Evolutionary conservation across 2,329 filamentous ascomycete genomes (phyloP), one percentile per base, ranked within the genome.

Genomic region (Fulvia fulva): DNA sequence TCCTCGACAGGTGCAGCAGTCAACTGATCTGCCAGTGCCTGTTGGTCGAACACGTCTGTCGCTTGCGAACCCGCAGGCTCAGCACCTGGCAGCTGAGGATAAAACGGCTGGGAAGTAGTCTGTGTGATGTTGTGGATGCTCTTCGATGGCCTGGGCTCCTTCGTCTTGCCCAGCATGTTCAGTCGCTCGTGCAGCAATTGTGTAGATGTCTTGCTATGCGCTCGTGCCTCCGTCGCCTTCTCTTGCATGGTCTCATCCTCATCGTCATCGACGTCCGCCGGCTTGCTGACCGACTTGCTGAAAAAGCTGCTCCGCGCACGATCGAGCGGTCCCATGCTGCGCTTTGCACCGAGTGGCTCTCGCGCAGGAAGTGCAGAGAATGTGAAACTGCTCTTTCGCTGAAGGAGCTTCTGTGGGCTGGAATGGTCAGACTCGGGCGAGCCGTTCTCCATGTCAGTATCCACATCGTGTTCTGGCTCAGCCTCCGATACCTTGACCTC

Each of bases 181-280:
- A 99, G 97, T 67, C 92, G 91, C 68, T 97, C 93, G 64, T 96
- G 91, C 16, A 99, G 80, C 45, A 90, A 83, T 73, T 97, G 92
- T 0, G 94, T 96, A n/a, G 94, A 95, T 0, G 91, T 92, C 72
- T 95, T 95, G 74, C 86, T 91, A 69, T 93, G 87, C 1, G 82
- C 74, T 65, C 80, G 83, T 5, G 82, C 80, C 28, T 67, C 66
- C 19, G 61, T 59, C 9, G 58, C 12, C 43, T 62, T 70, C n/a
- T 78, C 71, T 59, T 82, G 75, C 56, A 76, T 74, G 22, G 79
- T 66, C 44, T 86, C 79, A 75, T 83, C 80, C 4, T 80, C 80
- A 34, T 84, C 80, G n/a, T 84, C 80, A 37, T 79, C 74, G 9
- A 72, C 69, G 51, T 75, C 74, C 47, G 87, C 86, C 21, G 91